A percentile compares a stretch with the other conserved stretches of the same genome.
phyloP scores from a whole-genome alignment of 805 yeast species.

The Barnettozyma populi region DNA sequence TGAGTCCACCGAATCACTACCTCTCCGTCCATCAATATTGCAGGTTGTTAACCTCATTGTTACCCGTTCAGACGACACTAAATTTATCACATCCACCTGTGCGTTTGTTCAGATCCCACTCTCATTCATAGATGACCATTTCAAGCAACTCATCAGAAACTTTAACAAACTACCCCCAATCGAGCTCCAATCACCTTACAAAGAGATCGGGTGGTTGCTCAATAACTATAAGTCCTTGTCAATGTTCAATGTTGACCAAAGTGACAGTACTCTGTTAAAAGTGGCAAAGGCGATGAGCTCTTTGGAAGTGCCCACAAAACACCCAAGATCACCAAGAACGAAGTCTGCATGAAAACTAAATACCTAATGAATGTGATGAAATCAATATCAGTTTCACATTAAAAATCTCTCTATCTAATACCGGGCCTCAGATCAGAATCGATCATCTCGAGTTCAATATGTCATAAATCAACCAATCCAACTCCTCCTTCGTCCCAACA shows the following conservation, averaged over 20 bases:
- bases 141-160: conserved; percentile 1
- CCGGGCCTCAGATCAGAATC: neutral
- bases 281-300: conserved; percentile 1
- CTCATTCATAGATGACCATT: neutral
- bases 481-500: conserved; percentile 59
- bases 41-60: conserved; percentile 1
- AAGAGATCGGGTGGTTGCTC: neutral
- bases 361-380: neutral
- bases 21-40: neutral
- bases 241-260: neutral
- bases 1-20: neutral
- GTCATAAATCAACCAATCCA: conserved; percentile 68
- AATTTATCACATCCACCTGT: conserved; percentile 2
- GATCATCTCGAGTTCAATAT: conserved; percentile 29
- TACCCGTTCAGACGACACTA: neutral
- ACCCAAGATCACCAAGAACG: neutral
- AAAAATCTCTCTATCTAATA: neutral
- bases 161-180: neutral
- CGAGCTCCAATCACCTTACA: neutral
- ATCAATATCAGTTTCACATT: neutral
- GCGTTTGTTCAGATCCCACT: neutral
- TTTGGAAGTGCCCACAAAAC: conserved; percentile 1
- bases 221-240: conserved; percentile 1
- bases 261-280: neutral
- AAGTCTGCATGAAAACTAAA: neutral